Conservation (phyloP, 2,329 filamentous ascomycete genomes). For the Thelonectria discophora region DNA sequence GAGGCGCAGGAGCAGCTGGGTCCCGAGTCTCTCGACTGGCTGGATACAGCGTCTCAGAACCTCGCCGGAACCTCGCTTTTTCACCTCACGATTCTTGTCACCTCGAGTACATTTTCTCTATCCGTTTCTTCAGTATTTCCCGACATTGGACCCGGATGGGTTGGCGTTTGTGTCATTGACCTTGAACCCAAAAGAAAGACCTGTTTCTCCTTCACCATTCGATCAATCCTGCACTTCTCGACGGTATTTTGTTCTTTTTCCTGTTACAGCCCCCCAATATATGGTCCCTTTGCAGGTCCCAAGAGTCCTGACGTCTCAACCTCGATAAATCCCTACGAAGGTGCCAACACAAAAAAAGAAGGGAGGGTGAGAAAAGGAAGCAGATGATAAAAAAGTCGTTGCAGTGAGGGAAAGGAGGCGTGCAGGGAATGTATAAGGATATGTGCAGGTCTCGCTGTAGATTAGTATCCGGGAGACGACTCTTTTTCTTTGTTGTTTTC, state of each 20-base stretch:
- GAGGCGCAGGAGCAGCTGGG: slow-evolving; percentile 9
- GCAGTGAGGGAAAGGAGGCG: slow-evolving; percentile 7
- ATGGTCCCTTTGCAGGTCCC: slow-evolving; percentile 17
- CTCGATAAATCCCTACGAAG: slow-evolving; percentile 9
- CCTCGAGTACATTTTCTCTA: slow-evolving; percentile 5
- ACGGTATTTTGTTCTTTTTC: slow-evolving; percentile 12
- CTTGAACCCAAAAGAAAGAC: slow-evolving; percentile 31
- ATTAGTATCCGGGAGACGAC: slow-evolving; percentile 38
- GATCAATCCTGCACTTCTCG: slow-evolving; percentile 17
- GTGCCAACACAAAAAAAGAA: slow-evolving; percentile 3
- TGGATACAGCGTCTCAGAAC: not conserved
- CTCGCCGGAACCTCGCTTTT: slow-evolving; percentile 6
- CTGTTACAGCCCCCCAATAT: slow-evolving; percentile 13
- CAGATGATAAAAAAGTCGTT: not conserved
- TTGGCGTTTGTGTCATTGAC: slow-evolving; percentile 34
- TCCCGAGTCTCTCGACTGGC: not conserved
- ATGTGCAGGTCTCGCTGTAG: slow-evolving; percentile 38
- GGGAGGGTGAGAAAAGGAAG: slow-evolving; percentile 6
- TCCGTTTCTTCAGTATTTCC: slow-evolving; percentile 20
- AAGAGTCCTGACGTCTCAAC: slow-evolving; percentile 14
- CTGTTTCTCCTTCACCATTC: slow-evolving; percentile 19
- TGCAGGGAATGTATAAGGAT: slow-evolving; percentile 35
- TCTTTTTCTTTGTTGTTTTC: slow-evolving; percentile 35
- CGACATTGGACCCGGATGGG: slow-evolving; percentile 29
- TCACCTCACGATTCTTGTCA: slow-evolving; percentile 30